Evolutionary conservation across 495 filamentous ascomycete species (phyloP).

Genomic region (Hypoxylon rickii): DNA sequence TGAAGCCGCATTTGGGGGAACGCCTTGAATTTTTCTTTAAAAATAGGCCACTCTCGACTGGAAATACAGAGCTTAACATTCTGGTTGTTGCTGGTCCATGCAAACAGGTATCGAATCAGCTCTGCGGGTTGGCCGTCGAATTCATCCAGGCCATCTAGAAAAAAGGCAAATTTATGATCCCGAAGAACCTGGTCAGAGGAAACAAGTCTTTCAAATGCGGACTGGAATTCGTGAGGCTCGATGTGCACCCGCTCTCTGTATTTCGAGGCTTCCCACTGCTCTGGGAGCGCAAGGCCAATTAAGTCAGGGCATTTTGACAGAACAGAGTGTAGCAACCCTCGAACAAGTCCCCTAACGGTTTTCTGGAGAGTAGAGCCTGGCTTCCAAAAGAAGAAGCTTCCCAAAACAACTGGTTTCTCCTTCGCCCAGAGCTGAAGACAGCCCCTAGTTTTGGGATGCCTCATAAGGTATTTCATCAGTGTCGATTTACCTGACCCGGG

Average conservation of each 20-base stretch:
- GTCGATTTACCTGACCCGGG: slow-evolving; percentile 54
- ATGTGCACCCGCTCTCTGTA: slow-evolving; percentile 7
- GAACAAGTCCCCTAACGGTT: slow-evolving; percentile 47
- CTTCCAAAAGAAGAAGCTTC: slow-evolving; percentile 56
- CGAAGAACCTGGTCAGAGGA: not conserved
- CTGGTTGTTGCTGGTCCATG: slow-evolving; percentile 14
- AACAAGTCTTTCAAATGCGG: slow-evolving; percentile 16
- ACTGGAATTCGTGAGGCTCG: slow-evolving; percentile 17
- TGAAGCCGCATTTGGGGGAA: slow-evolving; percentile 20
- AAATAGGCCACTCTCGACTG: slow-evolving; percentile 48
- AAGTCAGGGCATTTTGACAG: slow-evolving; percentile 36
- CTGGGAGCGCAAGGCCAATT: slow-evolving; percentile 31
- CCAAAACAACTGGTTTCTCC: slow-evolving; percentile 33
- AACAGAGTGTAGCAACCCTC: slow-evolving; percentile 44
- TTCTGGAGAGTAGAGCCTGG: slow-evolving; percentile 45
- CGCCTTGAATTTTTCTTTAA: slow-evolving; percentile 37
- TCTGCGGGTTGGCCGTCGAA: slow-evolving; percentile 31
- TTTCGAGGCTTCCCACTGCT: slow-evolving; percentile 8
- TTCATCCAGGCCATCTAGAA: slow-evolving; percentile 47
- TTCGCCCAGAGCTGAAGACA: slow-evolving; percentile 38
- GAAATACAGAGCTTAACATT: slow-evolving; percentile 50
- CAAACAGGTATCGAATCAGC: slow-evolving; percentile 9
- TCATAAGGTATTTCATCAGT: slow-evolving; percentile 47
- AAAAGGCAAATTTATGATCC: slow-evolving; percentile 42
- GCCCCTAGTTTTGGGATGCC: slow-evolving; percentile 18